phyloP scores from a whole-genome alignment of 2,329 filamentous ascomycete genomes.

The Metarhizium robertsii region DNA sequence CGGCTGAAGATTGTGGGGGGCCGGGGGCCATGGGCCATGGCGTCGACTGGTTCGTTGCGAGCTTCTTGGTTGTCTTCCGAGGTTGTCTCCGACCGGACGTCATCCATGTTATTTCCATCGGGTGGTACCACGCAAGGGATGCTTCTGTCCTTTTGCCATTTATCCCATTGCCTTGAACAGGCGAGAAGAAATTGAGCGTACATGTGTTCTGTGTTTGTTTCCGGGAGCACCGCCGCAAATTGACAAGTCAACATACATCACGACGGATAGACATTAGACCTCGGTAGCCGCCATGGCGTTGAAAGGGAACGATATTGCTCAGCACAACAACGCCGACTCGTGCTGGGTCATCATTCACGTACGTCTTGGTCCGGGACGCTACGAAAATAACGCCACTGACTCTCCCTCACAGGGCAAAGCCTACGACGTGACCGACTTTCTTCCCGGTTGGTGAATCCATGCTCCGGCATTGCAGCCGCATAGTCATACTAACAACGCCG shows the following conservation, averaged over 20 bases:
- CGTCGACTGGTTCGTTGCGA: no score
- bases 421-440: slow-evolving; percentile 83
- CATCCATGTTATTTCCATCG: no score
- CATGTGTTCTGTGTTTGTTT: neutral
- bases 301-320: slow-evolving; percentile 43
- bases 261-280: neutral
- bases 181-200: neutral
- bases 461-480: neutral
- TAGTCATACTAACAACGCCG: neutral
- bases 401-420: slow-evolving; percentile 52
- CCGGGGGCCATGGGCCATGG: no score
- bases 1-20: neutral
- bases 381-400: neutral
- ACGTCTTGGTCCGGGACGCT: slow-evolving; percentile 12
- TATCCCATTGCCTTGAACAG: no score
- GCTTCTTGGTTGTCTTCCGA: no score
- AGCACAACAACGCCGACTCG: slow-evolving; percentile 74
- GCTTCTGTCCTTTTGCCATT: no score
- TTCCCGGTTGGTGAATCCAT: slow-evolving; percentile 49
- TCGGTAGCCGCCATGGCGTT: slow-evolving; percentile 27
- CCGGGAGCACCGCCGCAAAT: no score
- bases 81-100: no score
- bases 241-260: no score
- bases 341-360: slow-evolving; percentile 90
- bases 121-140: no score